Conservation (phyloP, 1,139 yeast species). For the Kurtzmaniella natalensis region DNA sequence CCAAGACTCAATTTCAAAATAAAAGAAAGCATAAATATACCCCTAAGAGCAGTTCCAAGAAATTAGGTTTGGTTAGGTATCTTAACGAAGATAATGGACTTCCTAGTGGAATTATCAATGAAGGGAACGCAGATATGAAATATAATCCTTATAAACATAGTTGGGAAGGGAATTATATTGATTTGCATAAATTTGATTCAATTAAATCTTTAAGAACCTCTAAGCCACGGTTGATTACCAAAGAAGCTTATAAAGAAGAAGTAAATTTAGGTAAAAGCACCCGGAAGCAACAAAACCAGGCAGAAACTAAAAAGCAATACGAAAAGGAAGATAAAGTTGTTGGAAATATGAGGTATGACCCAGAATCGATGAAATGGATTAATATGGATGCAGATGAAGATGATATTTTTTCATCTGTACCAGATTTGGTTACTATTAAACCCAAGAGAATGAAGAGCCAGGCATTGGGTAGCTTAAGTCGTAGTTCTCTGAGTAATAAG, state of each 20-base stretch:
- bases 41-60: conserved; percentile 9
- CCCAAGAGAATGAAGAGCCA: conserved; percentile 3
- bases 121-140: conserved; percentile 36
- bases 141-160: conserved; percentile 46
- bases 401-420: conserved; percentile 53
- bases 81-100: conserved; percentile 19
- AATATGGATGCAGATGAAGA: conserved; percentile 35
- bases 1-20: conserved; percentile 15
- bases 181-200: conserved; percentile 45
- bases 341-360: conserved; percentile 60
- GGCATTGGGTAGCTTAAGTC: conserved; percentile 11
- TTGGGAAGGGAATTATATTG: conserved; percentile 73
- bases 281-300: conserved; percentile 14
- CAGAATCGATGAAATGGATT: conserved; percentile 55
- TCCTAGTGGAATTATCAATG: conserved; percentile 9
- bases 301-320: conserved; percentile 12
- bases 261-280: conserved; percentile 29
- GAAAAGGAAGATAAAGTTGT: conserved; percentile 24
- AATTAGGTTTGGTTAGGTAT: conserved; percentile 32
- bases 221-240: conserved; percentile 20
- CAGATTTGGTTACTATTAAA: conserved; percentile 23
- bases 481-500: conserved; percentile 15
- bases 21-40: conserved; percentile 7
- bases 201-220: conserved; percentile 11
- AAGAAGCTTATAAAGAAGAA: conserved; percentile 17